Base-by-base conservation (phyloP, 2,329 filamentous ascomycete genomes). In the Talaromyces sp. region DNA sequence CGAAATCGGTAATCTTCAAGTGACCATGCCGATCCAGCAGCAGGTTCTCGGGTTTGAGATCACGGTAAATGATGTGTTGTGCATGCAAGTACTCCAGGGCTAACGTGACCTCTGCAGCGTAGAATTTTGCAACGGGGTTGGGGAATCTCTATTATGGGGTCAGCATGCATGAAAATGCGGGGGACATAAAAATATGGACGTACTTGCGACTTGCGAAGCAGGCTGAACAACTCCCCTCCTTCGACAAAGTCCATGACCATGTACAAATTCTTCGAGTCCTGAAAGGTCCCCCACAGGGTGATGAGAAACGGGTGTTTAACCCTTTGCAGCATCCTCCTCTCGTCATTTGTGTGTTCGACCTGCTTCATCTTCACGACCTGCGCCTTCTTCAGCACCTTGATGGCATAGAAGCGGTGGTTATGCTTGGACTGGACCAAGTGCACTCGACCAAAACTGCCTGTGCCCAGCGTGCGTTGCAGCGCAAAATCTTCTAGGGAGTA, bases 191-290 rank as follows among this genome's bases (percentile, higher is more conserved):
- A 27, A 14, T n/a, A 23, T 23, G 23, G 23, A 47, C 83, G 85
- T 86, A 85, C 94, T 88, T 83, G 88, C 62, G 94, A 98, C 78
- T 99, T 98, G 70, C 95, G 86, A 70, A 99, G 81, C 70, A 99
- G 79, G 68, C 94, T 98, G 76, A 99, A 99, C 60, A 99, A 83
- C 82, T 99, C 95, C 72, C 95, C 95, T 68, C 95, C 95, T 78
- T 99, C 95, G 59, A 99, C 94, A 81, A 99, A 99, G 77, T 99
- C 95, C 95, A 99, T 99, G 71, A 99, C 95, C 95, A 99, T 99
- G 85, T 99, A 99, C 40, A 99, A 82, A 75, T 97, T 98, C 79
- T 88, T 92, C 57, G 88, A 85, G 72, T 99, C 95, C 75, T 98
- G 94, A 77, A 98, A 99, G 9, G 95, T 99, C 62, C 95, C 95